These are phyloP conservation scores for Tagetes erecta DNA, from an alignment of 129 eudicot genomes.

Conservation along the genomic window DNA sequence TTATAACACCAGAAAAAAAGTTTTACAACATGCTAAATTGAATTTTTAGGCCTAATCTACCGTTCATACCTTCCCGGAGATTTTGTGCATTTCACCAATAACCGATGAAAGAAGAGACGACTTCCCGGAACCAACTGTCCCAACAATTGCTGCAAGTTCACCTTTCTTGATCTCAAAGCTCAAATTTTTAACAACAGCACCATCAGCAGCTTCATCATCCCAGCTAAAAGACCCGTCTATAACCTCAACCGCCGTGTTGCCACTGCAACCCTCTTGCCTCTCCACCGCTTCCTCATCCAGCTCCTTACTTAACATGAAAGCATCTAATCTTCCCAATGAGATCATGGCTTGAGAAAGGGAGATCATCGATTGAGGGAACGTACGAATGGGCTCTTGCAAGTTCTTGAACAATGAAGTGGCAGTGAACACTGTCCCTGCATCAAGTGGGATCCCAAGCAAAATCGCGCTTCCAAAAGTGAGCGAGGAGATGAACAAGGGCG, in stretches of 20 bases:
- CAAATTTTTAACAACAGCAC: conserved; percentile 44
- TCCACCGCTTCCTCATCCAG: conserved; percentile 64
- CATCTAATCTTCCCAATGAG: conserved; percentile 75
- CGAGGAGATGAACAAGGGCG: conserved; percentile 59
- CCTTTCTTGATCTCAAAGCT: conserved; percentile 56
- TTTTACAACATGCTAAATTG: not conserved
- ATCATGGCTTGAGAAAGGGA: conserved; percentile 85
- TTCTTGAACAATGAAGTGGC: conserved; percentile 70
- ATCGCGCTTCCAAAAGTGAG: conserved; percentile 74
- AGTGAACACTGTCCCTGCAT: conserved; percentile 82
- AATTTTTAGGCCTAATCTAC: not conserved
- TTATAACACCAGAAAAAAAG: conserved; percentile 19
- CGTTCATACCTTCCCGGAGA: conserved; percentile 52
- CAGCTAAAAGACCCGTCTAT: conserved; percentile 69
- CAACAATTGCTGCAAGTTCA: conserved; percentile 71
- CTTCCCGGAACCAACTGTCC: conserved; percentile 86
- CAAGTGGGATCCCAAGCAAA: conserved; percentile 57
- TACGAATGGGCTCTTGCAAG: conserved; percentile 82
- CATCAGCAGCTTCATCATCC: conserved; percentile 61
- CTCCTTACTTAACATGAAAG: conserved; percentile 69
- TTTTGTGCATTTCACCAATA: conserved; percentile 81
- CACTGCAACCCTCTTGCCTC: conserved; percentile 52
- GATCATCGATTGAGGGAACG: conserved; percentile 90
- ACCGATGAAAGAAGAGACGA: conserved; percentile 64
- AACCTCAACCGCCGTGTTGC: conserved; percentile 57